Evolutionary conservation across 352 stramenopile genomes (phyloP).

Genomic region (Plasmopara muralis): DNA sequence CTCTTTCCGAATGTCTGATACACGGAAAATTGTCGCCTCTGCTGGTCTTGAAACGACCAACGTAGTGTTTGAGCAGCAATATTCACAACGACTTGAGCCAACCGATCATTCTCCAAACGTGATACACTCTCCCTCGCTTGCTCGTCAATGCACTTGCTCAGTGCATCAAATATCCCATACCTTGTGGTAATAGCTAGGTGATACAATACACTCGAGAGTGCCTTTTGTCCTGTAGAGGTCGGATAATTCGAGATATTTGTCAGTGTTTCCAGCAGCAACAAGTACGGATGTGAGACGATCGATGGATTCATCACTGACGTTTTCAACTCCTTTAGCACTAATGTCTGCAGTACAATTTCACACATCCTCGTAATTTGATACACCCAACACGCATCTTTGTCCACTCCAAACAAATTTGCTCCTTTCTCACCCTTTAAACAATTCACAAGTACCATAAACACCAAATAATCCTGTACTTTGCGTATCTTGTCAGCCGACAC

Average conservation of each 20-base stretch:
- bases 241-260: constrained; percentile 27
- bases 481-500: constrained; percentile 18
- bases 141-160: constrained; percentile 25
- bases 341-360: constrained; percentile 32
- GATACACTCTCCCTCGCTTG: constrained; percentile 10
- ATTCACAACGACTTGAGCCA: constrained; percentile 26
- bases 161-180: constrained; percentile 30
- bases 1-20: constrained; percentile 23
- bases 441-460: constrained; percentile 56
- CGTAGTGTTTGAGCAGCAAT: constrained; percentile 18
- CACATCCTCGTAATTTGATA: constrained; percentile 42
- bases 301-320: constrained; percentile 9
- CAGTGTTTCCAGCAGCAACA: constrained; percentile 45
- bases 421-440: constrained; percentile 25
- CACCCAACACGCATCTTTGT: constrained; percentile 36
- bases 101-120: constrained; percentile 17
- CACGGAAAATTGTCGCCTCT: constrained; percentile 6
- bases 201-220: constrained; percentile 20
- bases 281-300: constrained; percentile 32
- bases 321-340: constrained; percentile 22
- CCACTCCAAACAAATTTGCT: constrained; percentile 21
- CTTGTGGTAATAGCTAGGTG: constrained; percentile 18
- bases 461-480: constrained; percentile 52
- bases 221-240: constrained; percentile 11
- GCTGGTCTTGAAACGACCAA: constrained; percentile 6